Evolutionary conservation across 768 basidiomycete genomes (phyloP).

Genomic region (Russula lepida): DNA sequence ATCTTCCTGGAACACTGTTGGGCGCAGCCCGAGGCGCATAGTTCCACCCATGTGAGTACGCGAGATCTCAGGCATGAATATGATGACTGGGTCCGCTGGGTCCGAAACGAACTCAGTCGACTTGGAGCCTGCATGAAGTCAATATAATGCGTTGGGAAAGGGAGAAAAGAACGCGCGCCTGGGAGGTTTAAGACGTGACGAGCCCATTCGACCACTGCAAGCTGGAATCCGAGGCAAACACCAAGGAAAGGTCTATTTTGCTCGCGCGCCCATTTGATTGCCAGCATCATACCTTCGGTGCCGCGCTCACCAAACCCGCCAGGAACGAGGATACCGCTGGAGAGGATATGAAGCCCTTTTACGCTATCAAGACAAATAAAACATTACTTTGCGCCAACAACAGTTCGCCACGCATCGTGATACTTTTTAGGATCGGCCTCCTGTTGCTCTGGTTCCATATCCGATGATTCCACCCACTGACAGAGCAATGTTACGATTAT

Average conservation of each 20-base stretch:
- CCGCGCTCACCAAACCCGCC: constrained; percentile 93
- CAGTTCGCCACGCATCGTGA: constrained; percentile 90
- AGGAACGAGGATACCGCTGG: constrained; percentile 90
- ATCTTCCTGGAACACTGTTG: constrained; percentile 75
- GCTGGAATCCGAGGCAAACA: constrained; percentile 95
- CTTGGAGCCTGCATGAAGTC: constrained; percentile 54
- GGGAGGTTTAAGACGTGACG: constrained; percentile 67
- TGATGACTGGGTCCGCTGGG: constrained; percentile 62
- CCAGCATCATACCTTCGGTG: constrained; percentile 95
- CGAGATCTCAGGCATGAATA: constrained; percentile 99
- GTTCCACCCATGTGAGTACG: constrained; percentile 98
- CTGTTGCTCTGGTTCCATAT: constrained; percentile 78
- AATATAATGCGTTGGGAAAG: constrained; percentile 1
- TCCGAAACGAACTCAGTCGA: constrained; percentile 72
- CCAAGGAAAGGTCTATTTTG: constrained; percentile 92
- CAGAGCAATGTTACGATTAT: background rate
- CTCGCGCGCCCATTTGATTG: constrained; percentile 96
- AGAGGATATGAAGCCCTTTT: constrained; percentile 11
- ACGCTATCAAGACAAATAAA: constrained; percentile 10
- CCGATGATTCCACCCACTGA: constrained; percentile 94
- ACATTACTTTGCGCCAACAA: constrained; percentile 80
- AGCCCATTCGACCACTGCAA: constrained; percentile 94
- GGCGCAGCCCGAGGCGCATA: constrained; percentile 98
- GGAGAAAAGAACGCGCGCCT: constrained; percentile 34
- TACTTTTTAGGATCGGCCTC: constrained; percentile 76